Base-by-base conservation (phyloP, 768 basidiomycete genomes). In the Mycena kentingensis region DNA sequence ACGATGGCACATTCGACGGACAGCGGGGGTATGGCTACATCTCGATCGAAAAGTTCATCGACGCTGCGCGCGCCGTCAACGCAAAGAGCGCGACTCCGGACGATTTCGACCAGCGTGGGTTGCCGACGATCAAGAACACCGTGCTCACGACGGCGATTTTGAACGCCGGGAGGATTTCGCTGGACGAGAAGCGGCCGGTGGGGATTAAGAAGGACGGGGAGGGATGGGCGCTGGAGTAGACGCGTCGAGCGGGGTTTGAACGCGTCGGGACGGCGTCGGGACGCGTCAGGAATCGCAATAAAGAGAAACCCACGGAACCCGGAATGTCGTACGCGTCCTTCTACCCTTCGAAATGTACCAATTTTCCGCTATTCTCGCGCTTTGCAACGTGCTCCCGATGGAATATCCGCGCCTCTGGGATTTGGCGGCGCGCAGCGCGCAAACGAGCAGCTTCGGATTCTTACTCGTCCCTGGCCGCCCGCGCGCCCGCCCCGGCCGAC, bases 1-100 rank as follows among this genome's bases (percentile, higher is more conserved):
- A 90, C 72, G 88, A 82, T 50, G 94, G 93, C 5, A 88, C 92
- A 71, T 96, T 97, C 65, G 94, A 96, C 64, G 94, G 94, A 25
- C 94, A 95, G 72, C 82, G 87, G 51, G 93, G 93, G 15, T 97
- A 97, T 68, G 94, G 90, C 55, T 85, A 96, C 67, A 76, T 95
- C 62, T 93, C 90, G 16, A 90, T 95, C 61, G 93, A 93, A 70
- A 94, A 90, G 70, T 95, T 95, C 71, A 75, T 96, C 66, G 92
- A 91, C 65, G 90, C 89, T 16, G 84, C 87, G 36, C 80, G 86
- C 46, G 80, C 77, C 55, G 88, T 94, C 62, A 92, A 93, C 63
- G 83, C 86, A 21, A 83, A 86, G 7, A 65, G 76, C 48, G 73
- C 81, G 45, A 79, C 80, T 65, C 82, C 92, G 19, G 75, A 67